These are phyloP conservation scores for Graphilbum ipis-grandicollis DNA, from an alignment of 2,329 filamentous ascomycete genomes.

Conservation along the genomic window DNA sequence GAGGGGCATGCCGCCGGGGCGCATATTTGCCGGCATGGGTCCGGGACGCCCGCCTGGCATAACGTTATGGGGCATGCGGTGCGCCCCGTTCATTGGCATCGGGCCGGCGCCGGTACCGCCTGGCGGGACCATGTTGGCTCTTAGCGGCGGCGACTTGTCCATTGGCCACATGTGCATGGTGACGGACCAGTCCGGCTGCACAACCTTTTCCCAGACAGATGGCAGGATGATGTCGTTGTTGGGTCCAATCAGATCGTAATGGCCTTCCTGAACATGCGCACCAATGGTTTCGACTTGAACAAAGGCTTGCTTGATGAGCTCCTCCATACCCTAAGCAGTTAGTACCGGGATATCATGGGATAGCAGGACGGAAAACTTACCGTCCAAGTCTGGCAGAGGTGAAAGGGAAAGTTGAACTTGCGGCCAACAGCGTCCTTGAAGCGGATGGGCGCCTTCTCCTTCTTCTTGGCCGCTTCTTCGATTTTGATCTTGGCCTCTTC, in stretches of 20 bases:
- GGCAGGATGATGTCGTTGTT: constrained; percentile 71
- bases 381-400: constrained; percentile 68
- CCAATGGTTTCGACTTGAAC: constrained; percentile 61
- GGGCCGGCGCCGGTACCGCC: not conserved
- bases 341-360: constrained; percentile 25
- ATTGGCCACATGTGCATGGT: constrained; percentile 44
- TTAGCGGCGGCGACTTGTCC: constrained; percentile 21
- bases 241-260: constrained; percentile 66
- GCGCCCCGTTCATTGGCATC: too few species aligned
- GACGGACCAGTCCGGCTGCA: constrained; percentile 58
- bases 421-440: constrained; percentile 85
- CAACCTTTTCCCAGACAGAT: constrained; percentile 63
- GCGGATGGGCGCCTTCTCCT: constrained; percentile 58
- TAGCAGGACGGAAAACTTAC: constrained; percentile 31
- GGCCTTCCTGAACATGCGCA: constrained; percentile 58
- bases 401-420: constrained; percentile 84
- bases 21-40: not conserved
- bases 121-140: not conserved
- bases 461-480: constrained; percentile 26
- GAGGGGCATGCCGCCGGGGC: not conserved
- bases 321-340: constrained; percentile 86
- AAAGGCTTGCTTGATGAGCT: constrained; percentile 72
- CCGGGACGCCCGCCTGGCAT: not conserved
- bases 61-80: too few species aligned
- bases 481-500: constrained; percentile 28